Conservation (phyloP, 139 green algal species). For the Eudorina sp. region DNA sequence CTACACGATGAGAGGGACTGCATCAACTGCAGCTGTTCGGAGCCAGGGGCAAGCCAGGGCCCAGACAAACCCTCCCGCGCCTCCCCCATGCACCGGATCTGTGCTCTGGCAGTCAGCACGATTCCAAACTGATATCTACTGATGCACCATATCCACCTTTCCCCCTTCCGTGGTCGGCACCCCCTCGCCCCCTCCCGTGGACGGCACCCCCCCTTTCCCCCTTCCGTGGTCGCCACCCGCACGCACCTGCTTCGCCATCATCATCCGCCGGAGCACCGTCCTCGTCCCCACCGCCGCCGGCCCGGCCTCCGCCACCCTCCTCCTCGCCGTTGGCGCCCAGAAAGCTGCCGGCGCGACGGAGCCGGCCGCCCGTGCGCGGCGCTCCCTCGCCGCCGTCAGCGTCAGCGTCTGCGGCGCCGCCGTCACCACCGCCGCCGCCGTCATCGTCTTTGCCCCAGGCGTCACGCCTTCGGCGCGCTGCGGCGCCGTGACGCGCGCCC, state of each 20-base stretch:
- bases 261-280: neutral
- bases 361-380: conserved; percentile 2
- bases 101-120: too few relatives aligned
- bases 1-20: too few relatives aligned
- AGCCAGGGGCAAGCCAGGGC: too few relatives aligned
- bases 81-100: too few relatives aligned
- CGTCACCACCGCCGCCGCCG: neutral
- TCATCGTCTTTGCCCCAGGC: conserved; percentile 30
- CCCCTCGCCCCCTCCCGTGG: too few relatives aligned
- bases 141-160: too few relatives aligned
- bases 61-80: too few relatives aligned
- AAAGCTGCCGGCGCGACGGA: neutral
- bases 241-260: neutral
- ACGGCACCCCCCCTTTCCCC: too few relatives aligned
- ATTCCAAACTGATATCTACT: too few relatives aligned
- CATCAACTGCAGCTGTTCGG: too few relatives aligned
- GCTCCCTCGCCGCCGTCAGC: neutral
- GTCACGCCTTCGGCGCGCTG: neutral
- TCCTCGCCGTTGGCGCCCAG: neutral
- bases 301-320: neutral
- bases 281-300: neutral
- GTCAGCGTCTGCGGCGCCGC: neutral
- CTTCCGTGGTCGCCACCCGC: too few relatives aligned
- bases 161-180: too few relatives aligned
- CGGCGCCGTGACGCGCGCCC: neutral